Percentiles rank a stretch among this genome's conserved stretches.
Conservation (phyloP, 768 basidiomycete species). For the Amanita exitialis region DNA sequence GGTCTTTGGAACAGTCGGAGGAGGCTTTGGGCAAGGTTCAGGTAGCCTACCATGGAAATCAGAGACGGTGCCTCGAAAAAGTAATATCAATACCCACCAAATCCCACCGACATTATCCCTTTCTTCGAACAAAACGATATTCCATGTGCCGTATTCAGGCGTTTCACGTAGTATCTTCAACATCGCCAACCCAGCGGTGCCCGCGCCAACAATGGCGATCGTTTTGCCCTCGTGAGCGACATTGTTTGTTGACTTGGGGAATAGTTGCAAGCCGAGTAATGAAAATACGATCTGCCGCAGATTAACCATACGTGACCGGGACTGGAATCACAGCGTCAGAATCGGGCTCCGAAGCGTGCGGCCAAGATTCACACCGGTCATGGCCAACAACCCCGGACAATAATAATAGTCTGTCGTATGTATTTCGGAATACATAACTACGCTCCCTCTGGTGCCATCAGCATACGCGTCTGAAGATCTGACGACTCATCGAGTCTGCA, state of each 20-base stretch:
- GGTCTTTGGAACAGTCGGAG: conserved; percentile 42
- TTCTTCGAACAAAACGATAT: conserved; percentile 46
- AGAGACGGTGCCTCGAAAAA: neutral
- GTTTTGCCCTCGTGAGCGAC: conserved; percentile 21
- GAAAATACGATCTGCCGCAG: conserved; percentile 13
- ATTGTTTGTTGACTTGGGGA: conserved; percentile 1
- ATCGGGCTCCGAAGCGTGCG: too few relatives aligned
- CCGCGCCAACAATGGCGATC: conserved; percentile 49
- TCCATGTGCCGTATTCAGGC: conserved; percentile 30
- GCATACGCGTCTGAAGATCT: too few relatives aligned
- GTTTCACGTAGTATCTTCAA: conserved; percentile 40
- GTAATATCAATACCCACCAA: conserved; percentile 25
- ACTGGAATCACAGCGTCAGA: too few relatives aligned
- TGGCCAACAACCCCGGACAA: too few relatives aligned
- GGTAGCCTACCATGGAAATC: conserved; percentile 18
- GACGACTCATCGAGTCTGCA: too few relatives aligned
- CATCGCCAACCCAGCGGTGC: conserved; percentile 44
- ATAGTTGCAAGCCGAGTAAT: conserved; percentile 8
- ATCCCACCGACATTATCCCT: conserved; percentile 44
- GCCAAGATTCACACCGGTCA: too few relatives aligned
- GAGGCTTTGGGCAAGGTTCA: conserved; percentile 18
- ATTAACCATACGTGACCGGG: neutral
- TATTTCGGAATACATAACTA: too few relatives aligned
- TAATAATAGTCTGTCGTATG: too few relatives aligned
- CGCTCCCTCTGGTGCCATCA: too few relatives aligned